phyloP scores from a whole-genome alignment of 352 stramenopile species.

The Pythium aquatile region DNA sequence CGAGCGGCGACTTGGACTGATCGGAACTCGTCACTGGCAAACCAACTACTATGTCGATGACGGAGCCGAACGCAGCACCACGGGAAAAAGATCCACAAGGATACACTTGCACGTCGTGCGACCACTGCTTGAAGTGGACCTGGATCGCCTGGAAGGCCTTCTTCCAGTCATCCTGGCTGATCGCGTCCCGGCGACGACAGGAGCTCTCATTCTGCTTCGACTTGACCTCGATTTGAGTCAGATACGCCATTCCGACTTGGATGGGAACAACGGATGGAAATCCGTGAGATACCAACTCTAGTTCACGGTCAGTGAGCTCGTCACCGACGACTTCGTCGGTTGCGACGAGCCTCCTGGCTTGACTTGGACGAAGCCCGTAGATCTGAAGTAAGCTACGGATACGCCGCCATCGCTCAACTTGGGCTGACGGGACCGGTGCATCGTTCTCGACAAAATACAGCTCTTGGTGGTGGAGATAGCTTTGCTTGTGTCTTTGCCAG shows the following conservation, averaged over 20 bases:
- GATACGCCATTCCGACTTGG: conserved; percentile 18
- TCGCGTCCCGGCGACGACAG: conserved; percentile 33
- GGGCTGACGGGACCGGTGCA: background rate
- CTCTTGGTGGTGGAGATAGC: conserved; percentile 65
- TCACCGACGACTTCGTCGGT: background rate
- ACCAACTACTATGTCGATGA: conserved; percentile 66
- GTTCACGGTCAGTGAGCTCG: background rate
- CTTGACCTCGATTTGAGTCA: conserved; percentile 10
- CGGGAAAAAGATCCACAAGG: conserved; percentile 72
- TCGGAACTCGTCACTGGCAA: conserved; percentile 18
- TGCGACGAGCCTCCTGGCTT: conserved; percentile 33
- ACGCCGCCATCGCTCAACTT: conserved; percentile 35
- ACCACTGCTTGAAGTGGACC: conserved; percentile 60
- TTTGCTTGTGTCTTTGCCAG: conserved; percentile 59
- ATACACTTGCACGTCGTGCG: conserved; percentile 52
- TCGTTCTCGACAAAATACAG: conserved; percentile 48
- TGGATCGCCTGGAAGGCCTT: conserved; percentile 59
- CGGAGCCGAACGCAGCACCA: conserved; percentile 63
- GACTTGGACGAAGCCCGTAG: conserved; percentile 48
- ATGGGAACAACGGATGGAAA: conserved; percentile 6
- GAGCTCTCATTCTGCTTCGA: background rate
- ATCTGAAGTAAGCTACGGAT: conserved; percentile 42
- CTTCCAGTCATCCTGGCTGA: conserved; percentile 63
- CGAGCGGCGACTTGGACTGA: conserved; percentile 17
- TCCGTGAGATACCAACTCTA: background rate